Conservation (phyloP, 2,329 filamentous ascomycete species). For the Teratosphaeriaceae sp. region DNA sequence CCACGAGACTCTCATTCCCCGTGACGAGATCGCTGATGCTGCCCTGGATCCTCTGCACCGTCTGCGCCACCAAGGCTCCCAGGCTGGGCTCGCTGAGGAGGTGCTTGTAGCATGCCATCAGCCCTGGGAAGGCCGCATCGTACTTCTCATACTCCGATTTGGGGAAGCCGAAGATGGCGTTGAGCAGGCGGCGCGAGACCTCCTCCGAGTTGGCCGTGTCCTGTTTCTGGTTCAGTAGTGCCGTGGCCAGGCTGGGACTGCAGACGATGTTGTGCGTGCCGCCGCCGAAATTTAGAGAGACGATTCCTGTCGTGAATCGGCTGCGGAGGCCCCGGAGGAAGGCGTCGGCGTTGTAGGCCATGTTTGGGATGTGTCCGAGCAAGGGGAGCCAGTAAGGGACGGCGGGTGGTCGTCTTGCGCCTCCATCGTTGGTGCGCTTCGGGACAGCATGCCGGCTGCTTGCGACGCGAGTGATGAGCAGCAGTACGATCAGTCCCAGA, state of each 20-base stretch:
- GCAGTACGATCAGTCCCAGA: slow-evolving; percentile 9
- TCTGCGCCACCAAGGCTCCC: slow-evolving; percentile 33
- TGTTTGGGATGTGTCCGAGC: slow-evolving; percentile 49
- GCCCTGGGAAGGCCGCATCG: slow-evolving; percentile 31
- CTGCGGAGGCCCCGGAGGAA: slow-evolving; percentile 38
- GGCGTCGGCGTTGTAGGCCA: slow-evolving; percentile 37
- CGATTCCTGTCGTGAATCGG: slow-evolving; percentile 35
- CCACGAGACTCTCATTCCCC: slow-evolving; percentile 52
- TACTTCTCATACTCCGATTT: slow-evolving; percentile 28
- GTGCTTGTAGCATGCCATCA: slow-evolving; percentile 29
- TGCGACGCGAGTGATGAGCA: slow-evolving; percentile 16
- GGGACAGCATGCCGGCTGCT: slow-evolving; percentile 9
- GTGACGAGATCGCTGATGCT: slow-evolving; percentile 52
- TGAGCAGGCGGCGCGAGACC: slow-evolving; percentile 22
- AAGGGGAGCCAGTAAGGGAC: slow-evolving; percentile 46
- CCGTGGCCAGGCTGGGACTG: slow-evolving; percentile 41
- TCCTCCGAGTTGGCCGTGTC: slow-evolving; percentile 24
- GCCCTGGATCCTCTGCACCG: slow-evolving; percentile 35
- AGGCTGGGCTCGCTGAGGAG: slow-evolving; percentile 45
- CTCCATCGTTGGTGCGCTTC: not conserved
- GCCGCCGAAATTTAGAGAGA: slow-evolving; percentile 45
- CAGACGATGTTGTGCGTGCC: slow-evolving; percentile 45
- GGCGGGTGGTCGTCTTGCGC: not conserved
- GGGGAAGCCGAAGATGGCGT: slow-evolving; percentile 37
- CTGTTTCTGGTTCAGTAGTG: slow-evolving; percentile 33